Conservation (phyloP, 73 alveolate species). For the Tetrahymena malaccensis region DNA sequence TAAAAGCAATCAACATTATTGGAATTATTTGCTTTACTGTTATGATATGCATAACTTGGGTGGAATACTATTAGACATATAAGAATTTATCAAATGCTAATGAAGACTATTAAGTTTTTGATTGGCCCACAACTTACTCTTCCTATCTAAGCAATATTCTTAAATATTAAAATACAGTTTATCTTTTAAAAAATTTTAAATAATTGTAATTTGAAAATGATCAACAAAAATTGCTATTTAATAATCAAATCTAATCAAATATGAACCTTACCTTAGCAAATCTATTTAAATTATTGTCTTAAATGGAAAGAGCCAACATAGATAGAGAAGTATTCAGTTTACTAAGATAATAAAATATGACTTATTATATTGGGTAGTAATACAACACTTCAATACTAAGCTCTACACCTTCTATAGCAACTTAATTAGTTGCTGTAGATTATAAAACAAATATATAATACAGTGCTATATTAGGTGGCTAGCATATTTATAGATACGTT, state of each 20-base stretch:
- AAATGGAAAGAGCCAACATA: neutral
- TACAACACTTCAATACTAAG: too few relatives aligned
- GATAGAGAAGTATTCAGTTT: too few relatives aligned
- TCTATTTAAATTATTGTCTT: neutral
- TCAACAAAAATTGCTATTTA: too few relatives aligned
- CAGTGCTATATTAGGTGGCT: neutral
- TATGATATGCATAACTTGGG: neutral
- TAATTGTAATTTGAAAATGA: too few relatives aligned
- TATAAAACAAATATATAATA: neutral
- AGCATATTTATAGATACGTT: neutral
- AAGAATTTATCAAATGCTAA: neutral
- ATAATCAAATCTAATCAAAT: neutral
- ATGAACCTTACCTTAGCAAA: neutral
- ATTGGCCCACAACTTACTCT: neutral
- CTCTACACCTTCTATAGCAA: neutral
- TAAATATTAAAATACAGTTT: neutral
- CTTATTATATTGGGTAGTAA: neutral
- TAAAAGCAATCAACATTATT: neutral
- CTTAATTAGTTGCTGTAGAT: neutral
- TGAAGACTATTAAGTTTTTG: neutral
- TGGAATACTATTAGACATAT: too few relatives aligned
- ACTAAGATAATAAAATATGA: neutral
- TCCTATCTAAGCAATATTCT: neutral
- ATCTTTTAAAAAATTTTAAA: too few relatives aligned
- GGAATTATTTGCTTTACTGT: neutral